Evolutionary conservation across 169 alveolate genomes (phyloP).

Genomic region (Plasmodium sp.): DNA sequence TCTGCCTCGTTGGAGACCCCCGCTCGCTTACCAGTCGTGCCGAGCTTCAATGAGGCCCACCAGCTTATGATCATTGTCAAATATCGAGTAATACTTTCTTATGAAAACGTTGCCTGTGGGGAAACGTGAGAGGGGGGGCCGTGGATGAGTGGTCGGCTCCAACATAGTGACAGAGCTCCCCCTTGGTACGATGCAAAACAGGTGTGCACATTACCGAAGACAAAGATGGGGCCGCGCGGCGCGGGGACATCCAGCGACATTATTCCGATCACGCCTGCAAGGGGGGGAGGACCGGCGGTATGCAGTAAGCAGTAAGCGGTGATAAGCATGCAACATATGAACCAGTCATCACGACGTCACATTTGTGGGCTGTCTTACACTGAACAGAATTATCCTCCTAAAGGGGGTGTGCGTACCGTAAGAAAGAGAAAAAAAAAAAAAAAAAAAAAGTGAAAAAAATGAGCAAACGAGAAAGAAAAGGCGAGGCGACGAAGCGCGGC

Average conservation of each 20-base stretch:
- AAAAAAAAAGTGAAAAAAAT: background rate
- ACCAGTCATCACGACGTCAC: background rate
- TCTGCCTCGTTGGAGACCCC: background rate
- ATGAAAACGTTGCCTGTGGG: slow-evolving; percentile 78
- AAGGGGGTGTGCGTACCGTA: background rate
- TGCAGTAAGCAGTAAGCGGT: background rate
- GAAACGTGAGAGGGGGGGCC: background rate
- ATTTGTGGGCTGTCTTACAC: slow-evolving; percentile 3
- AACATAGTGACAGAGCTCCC: background rate
- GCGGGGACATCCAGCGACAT: slow-evolving; percentile 88
- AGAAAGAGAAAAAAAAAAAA: background rate
- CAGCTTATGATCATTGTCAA: slow-evolving; percentile 86
- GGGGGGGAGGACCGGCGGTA: background rate
- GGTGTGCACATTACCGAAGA: slow-evolving; percentile 78
- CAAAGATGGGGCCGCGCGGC: slow-evolving; percentile 88
- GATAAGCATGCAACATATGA: background rate
- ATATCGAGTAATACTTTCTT: slow-evolving; percentile 87
- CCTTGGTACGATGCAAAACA: background rate
- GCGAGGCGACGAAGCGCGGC: background rate
- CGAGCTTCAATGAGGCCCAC: slow-evolving; percentile 87
- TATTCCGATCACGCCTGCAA: slow-evolving; percentile 82
- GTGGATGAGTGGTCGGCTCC: background rate
- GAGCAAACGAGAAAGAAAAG: background rate
- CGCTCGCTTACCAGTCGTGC: slow-evolving; percentile 74
- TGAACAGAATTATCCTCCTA: slow-evolving; percentile 64